These are phyloP conservation scores for Yarrowia bubula DNA, from an alignment of 805 yeast species.

Conservation along the genomic window DNA sequence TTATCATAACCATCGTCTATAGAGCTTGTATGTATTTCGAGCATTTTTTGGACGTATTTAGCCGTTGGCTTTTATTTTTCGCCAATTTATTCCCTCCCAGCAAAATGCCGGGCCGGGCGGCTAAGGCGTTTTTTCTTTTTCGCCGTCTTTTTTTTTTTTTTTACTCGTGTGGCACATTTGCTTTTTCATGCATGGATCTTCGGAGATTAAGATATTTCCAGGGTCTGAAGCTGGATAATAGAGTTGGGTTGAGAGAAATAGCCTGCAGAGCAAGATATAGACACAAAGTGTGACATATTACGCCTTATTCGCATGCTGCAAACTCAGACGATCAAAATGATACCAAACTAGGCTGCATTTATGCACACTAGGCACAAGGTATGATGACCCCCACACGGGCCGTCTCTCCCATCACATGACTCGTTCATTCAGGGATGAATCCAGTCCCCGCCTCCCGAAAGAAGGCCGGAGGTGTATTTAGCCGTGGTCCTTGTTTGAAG, in stretches of 20 bases:
- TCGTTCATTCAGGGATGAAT: neutral
- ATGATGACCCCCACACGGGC: neutral
- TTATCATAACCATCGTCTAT: neutral
- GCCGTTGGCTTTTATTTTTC: neutral
- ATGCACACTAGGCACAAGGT: neutral
- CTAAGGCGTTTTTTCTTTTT: neutral
- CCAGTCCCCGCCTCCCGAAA: neutral
- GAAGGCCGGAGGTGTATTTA: neutral
- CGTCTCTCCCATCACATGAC: neutral
- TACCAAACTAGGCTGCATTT: neutral
- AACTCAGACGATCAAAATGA: neutral
- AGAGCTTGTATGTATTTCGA: neutral
- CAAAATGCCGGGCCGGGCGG: neutral
- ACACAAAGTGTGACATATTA: too few relatives aligned
- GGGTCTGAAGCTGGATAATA: neutral
- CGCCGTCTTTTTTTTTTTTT: neutral
- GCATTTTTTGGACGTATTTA: neutral
- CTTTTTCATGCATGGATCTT: constrained; percentile 3
- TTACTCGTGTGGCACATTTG: constrained; percentile 1
- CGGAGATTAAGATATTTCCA: constrained; percentile 4
- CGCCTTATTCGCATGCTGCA: neutral
- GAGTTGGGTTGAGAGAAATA: neutral
- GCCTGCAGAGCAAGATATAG: neutral
- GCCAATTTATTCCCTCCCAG: too few relatives aligned
- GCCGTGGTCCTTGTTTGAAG: neutral